Evolutionary conservation across 176 grass and related monocot genomes (phyloP).

Genomic region (Avena insularis): DNA sequence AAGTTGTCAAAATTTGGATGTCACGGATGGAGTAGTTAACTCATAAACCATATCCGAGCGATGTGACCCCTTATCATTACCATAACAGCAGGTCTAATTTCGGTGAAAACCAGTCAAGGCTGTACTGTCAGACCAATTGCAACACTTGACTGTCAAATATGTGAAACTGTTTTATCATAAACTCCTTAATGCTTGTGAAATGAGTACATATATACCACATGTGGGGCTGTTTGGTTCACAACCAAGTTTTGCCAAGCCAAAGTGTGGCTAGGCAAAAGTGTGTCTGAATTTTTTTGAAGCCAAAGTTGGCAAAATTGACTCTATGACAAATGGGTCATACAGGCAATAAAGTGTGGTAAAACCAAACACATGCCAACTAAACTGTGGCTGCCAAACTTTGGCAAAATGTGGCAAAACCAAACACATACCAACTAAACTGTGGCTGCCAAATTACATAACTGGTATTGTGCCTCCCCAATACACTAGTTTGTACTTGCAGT

Average conservation of each 20-base stretch:
- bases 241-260: too few relatives aligned
- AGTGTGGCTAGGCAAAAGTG: too few relatives aligned
- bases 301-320: too few relatives aligned
- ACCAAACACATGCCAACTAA: too few relatives aligned
- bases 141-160: not conserved
- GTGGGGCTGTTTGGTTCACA: too few relatives aligned
- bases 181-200: conserved; percentile 10
- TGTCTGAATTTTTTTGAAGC: too few relatives aligned
- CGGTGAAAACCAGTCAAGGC: not conserved
- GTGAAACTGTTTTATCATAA: not conserved
- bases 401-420: too few relatives aligned
- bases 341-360: too few relatives aligned
- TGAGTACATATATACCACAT: not conserved
- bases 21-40: not conserved
- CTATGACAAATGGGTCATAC: too few relatives aligned
- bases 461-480: not conserved
- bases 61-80: not conserved
- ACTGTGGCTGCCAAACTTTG: too few relatives aligned
- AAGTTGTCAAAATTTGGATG: too few relatives aligned
- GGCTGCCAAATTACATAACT: not conserved
- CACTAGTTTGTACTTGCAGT: not conserved
- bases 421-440: too few relatives aligned
- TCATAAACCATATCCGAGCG: not conserved
- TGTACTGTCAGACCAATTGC: not conserved
- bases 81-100: not conserved